phyloP scores from a whole-genome alignment of 1,139 yeast species.

The Taphrina wiesneri region DNA sequence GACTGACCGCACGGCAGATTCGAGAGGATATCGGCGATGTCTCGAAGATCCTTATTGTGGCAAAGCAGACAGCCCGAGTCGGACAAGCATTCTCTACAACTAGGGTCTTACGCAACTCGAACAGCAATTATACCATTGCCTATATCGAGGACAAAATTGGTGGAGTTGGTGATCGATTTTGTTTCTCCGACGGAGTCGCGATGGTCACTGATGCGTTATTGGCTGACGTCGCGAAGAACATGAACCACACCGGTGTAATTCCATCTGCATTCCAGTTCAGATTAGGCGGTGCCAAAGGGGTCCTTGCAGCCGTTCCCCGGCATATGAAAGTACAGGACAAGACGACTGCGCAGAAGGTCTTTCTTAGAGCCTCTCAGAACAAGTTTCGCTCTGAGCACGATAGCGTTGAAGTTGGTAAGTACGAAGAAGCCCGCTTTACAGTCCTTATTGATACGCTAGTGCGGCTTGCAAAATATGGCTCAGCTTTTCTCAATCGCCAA shows the following conservation, averaged over 20 bases:
- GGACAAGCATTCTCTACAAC: constrained; percentile 38
- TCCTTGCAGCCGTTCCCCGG: constrained; percentile 29
- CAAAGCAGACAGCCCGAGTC: constrained; percentile 36
- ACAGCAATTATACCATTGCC: not conserved
- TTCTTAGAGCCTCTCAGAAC: constrained; percentile 31
- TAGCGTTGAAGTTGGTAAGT: constrained; percentile 31
- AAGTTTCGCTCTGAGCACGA: constrained; percentile 34
- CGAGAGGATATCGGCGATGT: constrained; percentile 36
- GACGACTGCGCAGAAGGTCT: not conserved
- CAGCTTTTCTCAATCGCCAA: constrained; percentile 35
- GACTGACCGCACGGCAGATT: constrained; percentile 23
- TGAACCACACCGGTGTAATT: constrained; percentile 11
- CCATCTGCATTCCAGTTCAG: constrained; percentile 37
- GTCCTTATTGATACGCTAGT: not conserved
- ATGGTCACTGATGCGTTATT: constrained; percentile 34
- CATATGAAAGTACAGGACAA: constrained; percentile 6
- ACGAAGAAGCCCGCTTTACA: not conserved
- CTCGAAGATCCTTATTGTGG: constrained; percentile 18
- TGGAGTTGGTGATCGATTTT: constrained; percentile 16
- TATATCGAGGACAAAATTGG: constrained; percentile 7
- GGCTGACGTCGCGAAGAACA: constrained; percentile 23
- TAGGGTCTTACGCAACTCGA: constrained; percentile 10
- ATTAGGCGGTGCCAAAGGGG: constrained; percentile 37
- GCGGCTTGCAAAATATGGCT: constrained; percentile 14
- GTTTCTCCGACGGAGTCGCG: constrained; percentile 37